Evolutionary conservation across 2,329 filamentous ascomycete species (phyloP), one percentile per base, ranked within the genome.

Genomic region (Calonectria hongkongensis): DNA sequence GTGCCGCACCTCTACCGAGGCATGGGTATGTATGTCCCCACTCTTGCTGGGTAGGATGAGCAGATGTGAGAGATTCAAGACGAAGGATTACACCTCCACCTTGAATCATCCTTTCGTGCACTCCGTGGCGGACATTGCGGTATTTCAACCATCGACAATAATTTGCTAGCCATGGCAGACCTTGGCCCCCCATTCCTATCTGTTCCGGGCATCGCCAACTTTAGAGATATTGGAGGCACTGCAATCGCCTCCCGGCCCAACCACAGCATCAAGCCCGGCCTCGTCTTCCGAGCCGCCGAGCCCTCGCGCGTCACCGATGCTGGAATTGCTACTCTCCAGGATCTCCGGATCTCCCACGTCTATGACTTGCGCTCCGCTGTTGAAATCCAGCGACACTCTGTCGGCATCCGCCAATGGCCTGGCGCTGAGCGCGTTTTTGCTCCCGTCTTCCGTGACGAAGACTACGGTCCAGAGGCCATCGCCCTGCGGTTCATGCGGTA

Each of bases 201-300:
- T 66, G 84, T 93, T 41, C 84, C 87, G 2, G 92, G 92, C 25
- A 87, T 94, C 43, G 87, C 86, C 74, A 95, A 95, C 83, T 92
- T 95, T 80, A 89, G 93, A 68, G 92, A 94, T 80, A 84, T 93
- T 30, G 92, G 92, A 74, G 91, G 91, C 12, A 80, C 90, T 56
- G 70, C 82, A 30, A 84, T 82, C 80, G 84, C 82, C 66, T 81
- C 94, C 73, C 88, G 89, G 30, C 84, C 84, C 27, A 86, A 87
- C 39, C 79, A 92, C 36, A 84, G 94, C 70, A 81, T 94, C 73
- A 88, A 89, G 33, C 84, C 85, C 25, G 86, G 87, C 51, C 79
- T 93, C 39, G 83, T 95, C 73, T 96, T 91, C 84, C 92, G 94
- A 70, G 92, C 91, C 62, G 94, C 92, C 2, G 93, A 95, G 76